phyloP scores from a whole-genome alignment of 2,329 filamentous ascomycete species.

The Rhexocercosporidium sp. region DNA sequence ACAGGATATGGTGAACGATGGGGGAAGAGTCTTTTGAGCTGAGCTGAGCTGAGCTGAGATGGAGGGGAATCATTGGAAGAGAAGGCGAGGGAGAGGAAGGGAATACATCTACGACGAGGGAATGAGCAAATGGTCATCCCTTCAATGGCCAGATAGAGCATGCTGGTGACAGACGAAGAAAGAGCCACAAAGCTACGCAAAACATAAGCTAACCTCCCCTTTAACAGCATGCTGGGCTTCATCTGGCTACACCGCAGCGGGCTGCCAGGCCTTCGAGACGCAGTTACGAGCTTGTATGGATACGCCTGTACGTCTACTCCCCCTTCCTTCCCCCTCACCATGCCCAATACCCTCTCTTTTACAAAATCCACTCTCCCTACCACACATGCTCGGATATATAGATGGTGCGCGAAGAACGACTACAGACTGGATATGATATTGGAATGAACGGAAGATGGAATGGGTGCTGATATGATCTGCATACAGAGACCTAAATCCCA shows the following conservation, averaged over 20 bases:
- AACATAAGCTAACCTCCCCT: constrained; percentile 1
- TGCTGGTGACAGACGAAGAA: neutral
- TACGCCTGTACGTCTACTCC: constrained; percentile 62
- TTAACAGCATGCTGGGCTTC: constrained; percentile 81
- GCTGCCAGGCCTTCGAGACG: constrained; percentile 63
- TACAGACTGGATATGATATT: too few relatives aligned
- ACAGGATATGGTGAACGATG: too few relatives aligned
- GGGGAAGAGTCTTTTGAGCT: too few relatives aligned
- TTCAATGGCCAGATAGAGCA: too few relatives aligned
- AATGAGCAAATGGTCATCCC: too few relatives aligned
- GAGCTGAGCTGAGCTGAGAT: too few relatives aligned
- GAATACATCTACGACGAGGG: neutral
- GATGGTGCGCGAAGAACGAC: too few relatives aligned
- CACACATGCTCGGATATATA: too few relatives aligned
- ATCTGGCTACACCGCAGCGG: constrained; percentile 67
- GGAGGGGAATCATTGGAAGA: too few relatives aligned
- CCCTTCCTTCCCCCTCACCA: neutral
- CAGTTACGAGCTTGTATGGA: constrained; percentile 79
- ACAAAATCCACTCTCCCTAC: too few relatives aligned
- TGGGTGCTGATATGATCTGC: neutral
- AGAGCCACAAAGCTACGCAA: neutral
- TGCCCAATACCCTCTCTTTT: neutral
- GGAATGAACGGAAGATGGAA: neutral
- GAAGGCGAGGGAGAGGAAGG: neutral
- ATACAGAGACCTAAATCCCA: constrained; percentile 57